Evolutionary conservation across 2,329 filamentous ascomycete species (phyloP).

Genomic region (Botrytis medusae): DNA sequence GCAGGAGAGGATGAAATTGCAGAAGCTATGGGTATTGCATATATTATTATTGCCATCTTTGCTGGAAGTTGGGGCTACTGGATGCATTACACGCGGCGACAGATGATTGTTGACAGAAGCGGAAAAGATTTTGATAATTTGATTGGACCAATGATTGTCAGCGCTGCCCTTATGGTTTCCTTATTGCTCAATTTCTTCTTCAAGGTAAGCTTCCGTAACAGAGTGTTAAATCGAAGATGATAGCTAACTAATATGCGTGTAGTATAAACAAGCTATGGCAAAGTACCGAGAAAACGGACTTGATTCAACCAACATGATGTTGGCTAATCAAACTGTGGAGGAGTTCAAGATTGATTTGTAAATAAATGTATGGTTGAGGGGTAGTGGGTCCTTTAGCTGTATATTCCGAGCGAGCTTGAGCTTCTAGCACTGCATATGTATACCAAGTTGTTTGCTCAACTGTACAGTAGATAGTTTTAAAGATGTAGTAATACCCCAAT

Average conservation of each 20-base stretch:
- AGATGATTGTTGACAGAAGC: constrained; percentile 80
- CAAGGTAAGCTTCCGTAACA: constrained; percentile 56
- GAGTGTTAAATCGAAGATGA: neutral
- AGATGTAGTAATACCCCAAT: neutral
- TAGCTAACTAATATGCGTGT: constrained; percentile 22
- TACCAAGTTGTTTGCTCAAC: constrained; percentile 5
- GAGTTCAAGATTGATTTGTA: constrained; percentile 25
- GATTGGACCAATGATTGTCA: constrained; percentile 80
- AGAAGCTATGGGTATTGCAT: constrained; percentile 75
- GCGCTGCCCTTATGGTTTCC: constrained; percentile 73
- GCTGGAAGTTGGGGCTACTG: constrained; percentile 84
- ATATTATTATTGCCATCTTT: constrained; percentile 79
- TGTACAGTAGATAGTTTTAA: constrained; percentile 1
- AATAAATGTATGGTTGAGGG: constrained; percentile 1
- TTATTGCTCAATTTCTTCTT: constrained; percentile 86
- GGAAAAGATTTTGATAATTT: constrained; percentile 92
- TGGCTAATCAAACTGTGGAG: neutral
- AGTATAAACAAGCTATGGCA: constrained; percentile 35
- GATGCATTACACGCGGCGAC: constrained; percentile 73
- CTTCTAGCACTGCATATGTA: neutral
- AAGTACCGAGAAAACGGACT: constrained; percentile 3
- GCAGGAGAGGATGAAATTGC: constrained; percentile 78
- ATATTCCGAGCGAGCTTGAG: neutral
- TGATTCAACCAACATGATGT: constrained; percentile 13
- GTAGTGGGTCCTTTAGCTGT: constrained; percentile 9